Base-by-base conservation (phyloP, 352 stramenopile species). In the Phytophthora pini region DNA sequence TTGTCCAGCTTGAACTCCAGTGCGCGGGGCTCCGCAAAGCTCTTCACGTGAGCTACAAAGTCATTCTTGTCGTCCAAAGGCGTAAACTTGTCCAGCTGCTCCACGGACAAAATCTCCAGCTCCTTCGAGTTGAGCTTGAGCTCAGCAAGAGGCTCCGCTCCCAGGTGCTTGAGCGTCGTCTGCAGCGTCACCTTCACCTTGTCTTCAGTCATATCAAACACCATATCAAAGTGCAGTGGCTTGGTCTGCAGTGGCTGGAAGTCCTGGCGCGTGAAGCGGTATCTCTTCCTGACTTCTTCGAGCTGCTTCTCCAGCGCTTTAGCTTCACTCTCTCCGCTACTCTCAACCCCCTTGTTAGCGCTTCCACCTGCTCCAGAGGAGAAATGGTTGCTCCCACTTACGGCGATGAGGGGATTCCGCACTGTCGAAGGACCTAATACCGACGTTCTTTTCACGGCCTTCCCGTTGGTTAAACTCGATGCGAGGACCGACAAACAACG, bases 171-270 rank as follows among this genome's bases (percentile, higher is more conserved):
- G 34, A 90, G 68, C 50, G 84, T 92, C 56, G 84, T 89, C 54
- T 92, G 79, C 44, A 89, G 75, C 67, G 77, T 87, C 59, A 92
- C 83, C 56, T 81, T 84, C 17, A 80, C 76, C 57, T 82, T 73
- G 29, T 52, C 59, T 59, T 90, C 77, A 4, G 77, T 80, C n/a
- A 93, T 77, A 54, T 92, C 84, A 40, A 93, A 93, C 1, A 90
- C 76, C 82, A 92, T 90, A 69, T 93, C 80, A 34, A 90, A 90
- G 71, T 93, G 84, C 45, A 93, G 65, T 13, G 84, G 84, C 68
- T 82, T 86, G 26, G 83, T 92, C 7, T 58, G 49, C 47, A 93
- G 70, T 27, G 84, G 77, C 56, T 78, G 61, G 53, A 93, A 93
- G 60, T 93, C 77, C 12, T 76, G 49, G 46, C 82, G 80, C 38